Evolutionary conservation across 177 flowering plant genomes (phyloP).

Genomic region (Telopea speciosissima): DNA sequence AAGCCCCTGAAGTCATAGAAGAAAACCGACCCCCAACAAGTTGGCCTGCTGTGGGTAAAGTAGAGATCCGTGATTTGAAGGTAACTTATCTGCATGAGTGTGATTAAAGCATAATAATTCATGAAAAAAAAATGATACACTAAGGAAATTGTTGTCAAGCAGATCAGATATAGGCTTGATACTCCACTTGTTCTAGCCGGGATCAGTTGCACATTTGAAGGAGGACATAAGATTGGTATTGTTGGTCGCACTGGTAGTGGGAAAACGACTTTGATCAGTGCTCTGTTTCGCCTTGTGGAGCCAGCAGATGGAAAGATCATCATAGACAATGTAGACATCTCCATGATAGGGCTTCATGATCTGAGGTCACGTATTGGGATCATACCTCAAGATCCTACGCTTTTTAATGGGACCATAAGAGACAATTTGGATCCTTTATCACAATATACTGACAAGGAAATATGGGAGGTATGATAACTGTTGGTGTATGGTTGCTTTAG

Average conservation of each 20-base stretch:
- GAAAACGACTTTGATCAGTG: slow-evolving; percentile 44
- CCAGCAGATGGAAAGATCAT: slow-evolving; percentile 39
- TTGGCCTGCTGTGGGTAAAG: slow-evolving; percentile 73
- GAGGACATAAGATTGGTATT: slow-evolving; percentile 52
- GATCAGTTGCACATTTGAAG: slow-evolving; percentile 42
- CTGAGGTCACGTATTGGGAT: slow-evolving; percentile 45
- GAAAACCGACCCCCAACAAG: slow-evolving; percentile 44
- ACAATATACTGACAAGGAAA: slow-evolving; percentile 29
- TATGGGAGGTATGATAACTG: slow-evolving; percentile 19
- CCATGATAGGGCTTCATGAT: slow-evolving; percentile 52
- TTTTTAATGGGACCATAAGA: slow-evolving; percentile 47
- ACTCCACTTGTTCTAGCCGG: slow-evolving; percentile 35
- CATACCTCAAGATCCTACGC: slow-evolving; percentile 61
- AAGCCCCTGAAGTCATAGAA: slow-evolving; percentile 61
- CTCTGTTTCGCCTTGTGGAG: slow-evolving; percentile 49
- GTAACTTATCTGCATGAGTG: slow-evolving; percentile 14
- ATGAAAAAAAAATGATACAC: not conserved
- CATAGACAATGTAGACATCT: slow-evolving; percentile 43
- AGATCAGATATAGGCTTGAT: slow-evolving; percentile 58
- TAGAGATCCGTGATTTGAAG: slow-evolving; percentile 40
- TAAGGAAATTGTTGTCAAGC: slow-evolving; percentile 15
- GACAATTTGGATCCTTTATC: slow-evolving; percentile 47
- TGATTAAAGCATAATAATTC: not conserved
- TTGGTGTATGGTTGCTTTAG: not conserved
- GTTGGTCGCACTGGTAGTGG: slow-evolving; percentile 63